Evolutionary conservation across 148 eudicot species (phyloP).

Genomic region (Silene uniflora): DNA sequence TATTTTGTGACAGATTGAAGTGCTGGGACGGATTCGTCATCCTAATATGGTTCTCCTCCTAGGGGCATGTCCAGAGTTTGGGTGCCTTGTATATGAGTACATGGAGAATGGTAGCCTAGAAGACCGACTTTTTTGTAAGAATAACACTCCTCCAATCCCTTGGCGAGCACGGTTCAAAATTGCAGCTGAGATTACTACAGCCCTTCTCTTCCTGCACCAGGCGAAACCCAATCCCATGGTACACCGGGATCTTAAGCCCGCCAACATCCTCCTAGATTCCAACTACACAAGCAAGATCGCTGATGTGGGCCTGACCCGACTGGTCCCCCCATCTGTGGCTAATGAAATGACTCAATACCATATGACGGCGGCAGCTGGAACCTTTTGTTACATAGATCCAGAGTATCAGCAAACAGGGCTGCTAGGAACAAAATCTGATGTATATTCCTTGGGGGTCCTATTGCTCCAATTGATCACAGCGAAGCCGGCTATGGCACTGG

Average conservation of each 20-base stretch:
- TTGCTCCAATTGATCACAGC: conserved; percentile 69
- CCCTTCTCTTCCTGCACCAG: conserved; percentile 67
- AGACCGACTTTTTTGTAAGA: conserved; percentile 58
- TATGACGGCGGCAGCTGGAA: conserved; percentile 83
- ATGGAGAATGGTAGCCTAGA: conserved; percentile 84
- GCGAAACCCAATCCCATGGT: conserved; percentile 79
- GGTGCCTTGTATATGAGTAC: conserved; percentile 78
- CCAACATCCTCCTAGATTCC: conserved; percentile 63
- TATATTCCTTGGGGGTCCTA: conserved; percentile 68
- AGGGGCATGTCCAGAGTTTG: conserved; percentile 79
- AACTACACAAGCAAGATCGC: conserved; percentile 64
- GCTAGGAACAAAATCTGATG: conserved; percentile 65
- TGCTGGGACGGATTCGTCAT: conserved; percentile 71
- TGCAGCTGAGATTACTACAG: conserved; percentile 63
- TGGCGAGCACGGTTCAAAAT: conserved; percentile 65
- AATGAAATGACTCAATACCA: conserved; percentile 50
- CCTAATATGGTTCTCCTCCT: conserved; percentile 86
- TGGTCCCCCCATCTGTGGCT: conserved; percentile 58
- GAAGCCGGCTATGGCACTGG: conserved; percentile 60
- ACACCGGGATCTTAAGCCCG: conserved; percentile 87
- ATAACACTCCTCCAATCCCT: conserved; percentile 55
- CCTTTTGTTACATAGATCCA: conserved; percentile 87
- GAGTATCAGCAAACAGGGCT: conserved; percentile 84
- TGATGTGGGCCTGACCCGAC: conserved; percentile 70
- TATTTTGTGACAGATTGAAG: conserved; percentile 51